Evolutionary conservation across 352 stramenopile genomes (phyloP).

Genomic region (Phytophthora sansomeana): DNA sequence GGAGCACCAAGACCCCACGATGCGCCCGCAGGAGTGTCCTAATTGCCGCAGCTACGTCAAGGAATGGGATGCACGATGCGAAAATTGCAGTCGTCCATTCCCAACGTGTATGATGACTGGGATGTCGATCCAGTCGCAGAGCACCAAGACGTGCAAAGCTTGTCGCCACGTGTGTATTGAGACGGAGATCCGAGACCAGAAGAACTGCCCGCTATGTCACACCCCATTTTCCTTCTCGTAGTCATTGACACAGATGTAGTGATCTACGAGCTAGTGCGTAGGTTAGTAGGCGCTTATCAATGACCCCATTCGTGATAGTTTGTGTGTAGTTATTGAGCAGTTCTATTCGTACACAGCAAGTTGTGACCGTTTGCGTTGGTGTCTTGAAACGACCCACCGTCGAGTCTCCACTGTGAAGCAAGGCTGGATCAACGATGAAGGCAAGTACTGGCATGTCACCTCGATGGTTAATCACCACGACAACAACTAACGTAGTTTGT

Average conservation of each 20-base stretch:
- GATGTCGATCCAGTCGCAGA: slow-evolving; percentile 76
- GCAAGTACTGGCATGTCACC: slow-evolving; percentile 17
- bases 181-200: slow-evolving; percentile 77
- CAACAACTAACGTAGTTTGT: slow-evolving; percentile 4
- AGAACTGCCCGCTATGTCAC: slow-evolving; percentile 93
- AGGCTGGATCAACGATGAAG: slow-evolving; percentile 34
- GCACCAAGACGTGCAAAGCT: slow-evolving; percentile 81
- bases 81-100: slow-evolving; percentile 79
- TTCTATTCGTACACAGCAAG: slow-evolving; percentile 7
- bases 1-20: slow-evolving; percentile 70
- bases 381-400: slow-evolving; percentile 34
- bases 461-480: neutral
- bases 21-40: slow-evolving; percentile 81
- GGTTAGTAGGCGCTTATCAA: slow-evolving; percentile 4
- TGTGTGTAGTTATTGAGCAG: neutral
- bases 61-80: slow-evolving; percentile 88
- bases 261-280: neutral
- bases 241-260: neutral
- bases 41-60: slow-evolving; percentile 85
- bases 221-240: slow-evolving; percentile 43
- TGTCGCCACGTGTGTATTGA: slow-evolving; percentile 92
- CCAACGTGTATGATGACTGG: slow-evolving; percentile 84
- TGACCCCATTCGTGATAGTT: slow-evolving; percentile 6
- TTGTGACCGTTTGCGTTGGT: slow-evolving; percentile 10
- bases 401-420: slow-evolving; percentile 22